Conservation (phyloP, 129 eudicot species). For the Scalesia atractyloides region DNA sequence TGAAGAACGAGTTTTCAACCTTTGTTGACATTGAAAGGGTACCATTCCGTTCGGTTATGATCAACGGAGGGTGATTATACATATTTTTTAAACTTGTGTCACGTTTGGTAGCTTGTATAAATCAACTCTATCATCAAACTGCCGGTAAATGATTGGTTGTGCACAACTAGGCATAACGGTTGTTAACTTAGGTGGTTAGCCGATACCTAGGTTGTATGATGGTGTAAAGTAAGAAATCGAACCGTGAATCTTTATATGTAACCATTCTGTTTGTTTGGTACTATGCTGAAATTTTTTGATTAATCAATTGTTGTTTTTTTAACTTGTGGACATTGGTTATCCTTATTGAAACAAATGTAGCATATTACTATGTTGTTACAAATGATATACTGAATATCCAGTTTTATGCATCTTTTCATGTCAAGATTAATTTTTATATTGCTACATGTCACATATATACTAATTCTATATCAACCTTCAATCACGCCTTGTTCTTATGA, state of each 20-base stretch:
- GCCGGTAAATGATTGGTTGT: constrained; percentile 21
- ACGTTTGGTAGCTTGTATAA: constrained; percentile 17
- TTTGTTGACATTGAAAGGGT: constrained; percentile 85
- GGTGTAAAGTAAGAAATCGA: constrained; percentile 1
- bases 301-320: background rate
- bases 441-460: too few species aligned
- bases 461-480: too few species aligned
- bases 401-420: too few species aligned
- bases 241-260: background rate
- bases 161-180: constrained; percentile 6
- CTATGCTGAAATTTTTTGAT: background rate
- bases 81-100: background rate
- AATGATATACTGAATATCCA: too few species aligned
- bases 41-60: constrained; percentile 73
- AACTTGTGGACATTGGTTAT: background rate
- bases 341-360: too few species aligned
- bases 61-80: constrained; percentile 47
- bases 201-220: constrained; percentile 4
- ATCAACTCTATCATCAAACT: background rate
- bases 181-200: constrained; percentile 19
- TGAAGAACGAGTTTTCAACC: constrained; percentile 70
- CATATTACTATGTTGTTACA: too few species aligned
- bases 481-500: too few species aligned
- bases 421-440: too few species aligned
- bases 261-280: constrained; percentile 5